Conservation (phyloP, 2,329 filamentous ascomycete species). For the Trichoderma sp. region DNA sequence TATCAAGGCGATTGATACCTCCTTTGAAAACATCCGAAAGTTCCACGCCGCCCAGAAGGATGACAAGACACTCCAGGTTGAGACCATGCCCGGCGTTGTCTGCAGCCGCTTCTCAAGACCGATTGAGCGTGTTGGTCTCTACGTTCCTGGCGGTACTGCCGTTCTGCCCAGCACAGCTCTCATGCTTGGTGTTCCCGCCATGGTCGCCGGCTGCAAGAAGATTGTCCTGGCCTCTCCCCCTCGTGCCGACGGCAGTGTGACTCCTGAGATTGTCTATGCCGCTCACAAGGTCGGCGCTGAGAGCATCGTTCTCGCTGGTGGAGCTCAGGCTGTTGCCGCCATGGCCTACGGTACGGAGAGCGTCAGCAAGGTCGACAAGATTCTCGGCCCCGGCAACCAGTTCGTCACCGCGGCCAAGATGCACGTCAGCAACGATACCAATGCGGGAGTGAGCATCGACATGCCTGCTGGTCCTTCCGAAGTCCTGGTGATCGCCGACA, state of each 20-base stretch:
- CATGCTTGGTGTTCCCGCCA: conserved; percentile 96
- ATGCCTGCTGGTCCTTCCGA: conserved; percentile 98
- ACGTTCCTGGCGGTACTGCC: conserved; percentile 92
- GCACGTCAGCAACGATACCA: conserved; percentile 96
- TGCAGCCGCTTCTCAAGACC: conserved; percentile 90
- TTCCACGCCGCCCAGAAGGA: conserved; percentile 94
- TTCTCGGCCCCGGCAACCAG: conserved; percentile 94
- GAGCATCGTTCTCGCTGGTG: conserved; percentile 91
- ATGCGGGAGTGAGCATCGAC: conserved; percentile 90
- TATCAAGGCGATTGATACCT: conserved; percentile 86
- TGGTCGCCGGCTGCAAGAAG: conserved; percentile 94
- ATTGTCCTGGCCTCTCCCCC: conserved; percentile 93
- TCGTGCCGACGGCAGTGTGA: conserved; percentile 82
- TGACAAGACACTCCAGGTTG: conserved; percentile 75
- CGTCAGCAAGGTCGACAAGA: conserved; percentile 97
- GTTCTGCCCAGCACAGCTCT: conserved; percentile 96
- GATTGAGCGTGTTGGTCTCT: conserved; percentile 94
- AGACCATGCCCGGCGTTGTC: conserved; percentile 96
- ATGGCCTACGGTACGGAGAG: conserved; percentile 97
- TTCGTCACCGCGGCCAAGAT: conserved; percentile 99
- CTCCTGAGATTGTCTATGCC: conserved; percentile 94
- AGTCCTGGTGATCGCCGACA: conserved; percentile 92
- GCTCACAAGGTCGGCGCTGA: conserved; percentile 96
- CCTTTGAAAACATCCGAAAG: conserved; percentile 88
- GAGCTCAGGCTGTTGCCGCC: conserved; percentile 91